These are phyloP conservation scores for Saccharomycopsis sp. DNA, from an alignment of 805 yeast species.

Conservation along the genomic window DNA sequence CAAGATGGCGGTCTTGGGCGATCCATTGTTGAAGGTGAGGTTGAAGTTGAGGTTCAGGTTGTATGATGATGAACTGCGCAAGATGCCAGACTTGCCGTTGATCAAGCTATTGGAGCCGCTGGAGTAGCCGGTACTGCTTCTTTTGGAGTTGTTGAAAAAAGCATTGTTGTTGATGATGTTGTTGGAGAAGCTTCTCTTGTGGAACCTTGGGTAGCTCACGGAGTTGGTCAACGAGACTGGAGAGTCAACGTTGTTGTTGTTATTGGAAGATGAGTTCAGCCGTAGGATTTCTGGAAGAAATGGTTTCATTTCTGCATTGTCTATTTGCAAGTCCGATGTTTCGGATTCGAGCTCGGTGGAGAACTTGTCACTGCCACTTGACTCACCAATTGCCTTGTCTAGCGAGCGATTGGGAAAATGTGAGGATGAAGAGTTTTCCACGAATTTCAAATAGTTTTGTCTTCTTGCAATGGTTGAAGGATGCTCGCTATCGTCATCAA, in stretches of 20 bases:
- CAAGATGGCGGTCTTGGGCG: slow-evolving; percentile 14
- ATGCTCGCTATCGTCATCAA: no score
- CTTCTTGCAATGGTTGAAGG: not conserved
- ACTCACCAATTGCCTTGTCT: slow-evolving; percentile 5
- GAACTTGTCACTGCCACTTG: slow-evolving; percentile 11
- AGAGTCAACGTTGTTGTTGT: slow-evolving; percentile 6
- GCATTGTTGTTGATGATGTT: not conserved
- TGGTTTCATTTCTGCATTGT: slow-evolving; percentile 16
- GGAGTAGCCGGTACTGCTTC: slow-evolving; percentile 8
- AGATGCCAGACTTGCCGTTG: slow-evolving; percentile 11
- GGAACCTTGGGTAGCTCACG: slow-evolving; percentile 11
- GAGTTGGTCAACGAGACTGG: slow-evolving; percentile 14
- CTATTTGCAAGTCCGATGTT: slow-evolving; percentile 19
- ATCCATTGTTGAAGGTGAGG: slow-evolving; percentile 10
- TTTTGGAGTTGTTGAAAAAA: not conserved
- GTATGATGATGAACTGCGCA: slow-evolving; percentile 11
- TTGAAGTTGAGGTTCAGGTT: slow-evolving; percentile 14
- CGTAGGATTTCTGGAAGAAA: slow-evolving; percentile 18
- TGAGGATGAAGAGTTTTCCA: slow-evolving; percentile 11
- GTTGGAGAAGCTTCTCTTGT: slow-evolving; percentile 1
- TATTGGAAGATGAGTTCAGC: slow-evolving; percentile 2
- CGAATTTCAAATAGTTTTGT: slow-evolving; percentile 4
- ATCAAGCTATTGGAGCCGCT: slow-evolving; percentile 11
- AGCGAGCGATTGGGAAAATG: slow-evolving; percentile 10
- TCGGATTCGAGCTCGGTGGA: slow-evolving; percentile 17